These are phyloP conservation scores for Pleurostoma richardsiae DNA, from an alignment of 2,329 filamentous ascomycete genomes.

Conservation along the genomic window DNA sequence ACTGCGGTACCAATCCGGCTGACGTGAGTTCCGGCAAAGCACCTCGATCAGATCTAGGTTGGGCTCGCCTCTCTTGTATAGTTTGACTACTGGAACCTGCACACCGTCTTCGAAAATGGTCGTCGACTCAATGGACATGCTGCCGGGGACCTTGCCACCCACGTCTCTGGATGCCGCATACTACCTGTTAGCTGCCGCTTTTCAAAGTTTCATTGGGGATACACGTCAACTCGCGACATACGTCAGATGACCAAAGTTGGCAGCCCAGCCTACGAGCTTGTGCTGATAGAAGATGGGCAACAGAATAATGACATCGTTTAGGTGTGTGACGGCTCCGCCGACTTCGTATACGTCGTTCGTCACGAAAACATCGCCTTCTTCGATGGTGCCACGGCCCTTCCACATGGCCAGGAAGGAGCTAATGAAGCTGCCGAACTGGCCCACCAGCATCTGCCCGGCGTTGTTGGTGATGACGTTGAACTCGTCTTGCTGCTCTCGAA, in stretches of 20 bases:
- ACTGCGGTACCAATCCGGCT: conserved; percentile 41
- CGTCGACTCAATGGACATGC: conserved; percentile 41
- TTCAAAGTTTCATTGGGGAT: no score
- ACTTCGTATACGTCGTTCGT: conserved; percentile 46
- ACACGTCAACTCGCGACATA: background rate
- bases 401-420: conserved; percentile 37
- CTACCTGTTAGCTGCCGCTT: no score
- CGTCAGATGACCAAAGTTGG: conserved; percentile 45
- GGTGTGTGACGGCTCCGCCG: conserved; percentile 41
- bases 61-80: conserved; percentile 35
- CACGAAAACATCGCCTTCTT: conserved; percentile 44
- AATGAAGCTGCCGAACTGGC: conserved; percentile 42
- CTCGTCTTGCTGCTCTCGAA: conserved; percentile 45
- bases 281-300: conserved; percentile 39
- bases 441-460: conserved; percentile 43
- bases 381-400: conserved; percentile 32
- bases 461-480: conserved; percentile 47
- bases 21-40: conserved; percentile 40
- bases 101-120: conserved; percentile 44
- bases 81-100: conserved; percentile 42
- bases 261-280: conserved; percentile 39
- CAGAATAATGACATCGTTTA: conserved; percentile 44
- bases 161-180: conserved; percentile 17
- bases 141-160: conserved; percentile 41
- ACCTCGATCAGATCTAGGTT: conserved; percentile 37